phyloP scores from a whole-genome alignment of 2,329 filamentous ascomycete species.

The Xylaria sp. region DNA sequence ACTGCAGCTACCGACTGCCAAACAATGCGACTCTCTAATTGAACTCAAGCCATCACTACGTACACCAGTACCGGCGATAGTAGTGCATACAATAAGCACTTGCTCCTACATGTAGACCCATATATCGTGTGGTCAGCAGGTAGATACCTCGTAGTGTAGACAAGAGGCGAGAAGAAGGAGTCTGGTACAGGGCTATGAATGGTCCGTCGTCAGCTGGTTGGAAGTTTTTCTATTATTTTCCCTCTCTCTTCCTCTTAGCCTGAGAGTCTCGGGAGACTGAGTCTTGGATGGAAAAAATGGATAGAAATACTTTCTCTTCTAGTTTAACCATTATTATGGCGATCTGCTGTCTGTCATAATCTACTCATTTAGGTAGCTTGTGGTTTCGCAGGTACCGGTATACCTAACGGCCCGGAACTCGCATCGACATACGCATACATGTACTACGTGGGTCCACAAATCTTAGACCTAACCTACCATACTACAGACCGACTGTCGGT shows the following conservation, averaged over 20 bases:
- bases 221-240: neutral
- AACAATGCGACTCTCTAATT: neutral
- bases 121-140: conserved; percentile 1
- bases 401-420: conserved; percentile 36
- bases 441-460: neutral
- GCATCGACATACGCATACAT: conserved; percentile 33
- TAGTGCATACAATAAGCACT: neutral
- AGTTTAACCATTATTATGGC: neutral
- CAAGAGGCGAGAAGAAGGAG: conserved; percentile 16
- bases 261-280: neutral
- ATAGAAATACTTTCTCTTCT: neutral
- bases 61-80: neutral
- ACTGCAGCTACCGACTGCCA: neutral
- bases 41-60: neutral
- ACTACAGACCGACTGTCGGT: neutral
- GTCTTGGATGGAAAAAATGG: neutral
- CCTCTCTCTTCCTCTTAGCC: neutral
- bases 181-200: conserved; percentile 18
- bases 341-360: conserved; percentile 10
- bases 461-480: neutral
- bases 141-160: neutral
- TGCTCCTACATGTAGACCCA: neutral
- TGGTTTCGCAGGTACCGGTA: neutral
- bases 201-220: conserved; percentile 17
- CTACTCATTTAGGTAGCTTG: no score